phyloP scores from a whole-genome alignment of 2,329 filamentous ascomycete species.

The Exserohilum turcica region DNA sequence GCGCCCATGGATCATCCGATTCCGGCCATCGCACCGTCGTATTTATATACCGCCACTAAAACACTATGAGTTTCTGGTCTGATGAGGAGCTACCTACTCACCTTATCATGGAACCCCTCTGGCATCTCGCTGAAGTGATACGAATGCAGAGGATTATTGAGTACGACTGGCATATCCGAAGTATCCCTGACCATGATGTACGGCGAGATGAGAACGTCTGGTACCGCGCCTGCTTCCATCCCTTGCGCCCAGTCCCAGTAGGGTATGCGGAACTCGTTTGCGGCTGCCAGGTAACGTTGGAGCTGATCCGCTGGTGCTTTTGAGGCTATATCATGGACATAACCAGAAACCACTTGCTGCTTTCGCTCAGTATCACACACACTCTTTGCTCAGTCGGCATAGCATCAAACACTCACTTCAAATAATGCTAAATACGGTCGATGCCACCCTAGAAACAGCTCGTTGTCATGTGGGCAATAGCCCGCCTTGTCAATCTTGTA shows the following conservation, averaged over 20 bases:
- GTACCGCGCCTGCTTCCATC: constrained; percentile 23
- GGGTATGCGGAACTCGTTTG: constrained; percentile 39
- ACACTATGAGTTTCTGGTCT: background rate
- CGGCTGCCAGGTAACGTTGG: constrained; percentile 32
- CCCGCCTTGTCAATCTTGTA: constrained; percentile 51
- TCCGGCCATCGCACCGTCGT: constrained; percentile 42
- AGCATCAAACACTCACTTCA: constrained; percentile 52
- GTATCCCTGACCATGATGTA: constrained; percentile 23
- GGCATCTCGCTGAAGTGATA: constrained; percentile 36
- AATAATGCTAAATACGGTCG: constrained; percentile 74
- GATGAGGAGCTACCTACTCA: background rate
- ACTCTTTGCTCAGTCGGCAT: too few relatives aligned
- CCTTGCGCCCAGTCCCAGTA: constrained; percentile 45
- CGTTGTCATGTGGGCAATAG: constrained; percentile 79
- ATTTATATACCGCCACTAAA: constrained; percentile 32
- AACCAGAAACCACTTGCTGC: constrained; percentile 40
- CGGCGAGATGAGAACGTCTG: constrained; percentile 30
- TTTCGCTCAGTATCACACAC: background rate
- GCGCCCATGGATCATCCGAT: constrained; percentile 20
- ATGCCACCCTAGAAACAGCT: constrained; percentile 85
- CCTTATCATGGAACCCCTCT: constrained; percentile 34
- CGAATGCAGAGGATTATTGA: constrained; percentile 39
- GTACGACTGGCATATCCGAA: constrained; percentile 17
- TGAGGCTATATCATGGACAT: constrained; percentile 27
- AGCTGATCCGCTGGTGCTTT: constrained; percentile 21